Evolutionary conservation across 345 rosid genomes (phyloP).

Genomic region (Psidium guajava): DNA sequence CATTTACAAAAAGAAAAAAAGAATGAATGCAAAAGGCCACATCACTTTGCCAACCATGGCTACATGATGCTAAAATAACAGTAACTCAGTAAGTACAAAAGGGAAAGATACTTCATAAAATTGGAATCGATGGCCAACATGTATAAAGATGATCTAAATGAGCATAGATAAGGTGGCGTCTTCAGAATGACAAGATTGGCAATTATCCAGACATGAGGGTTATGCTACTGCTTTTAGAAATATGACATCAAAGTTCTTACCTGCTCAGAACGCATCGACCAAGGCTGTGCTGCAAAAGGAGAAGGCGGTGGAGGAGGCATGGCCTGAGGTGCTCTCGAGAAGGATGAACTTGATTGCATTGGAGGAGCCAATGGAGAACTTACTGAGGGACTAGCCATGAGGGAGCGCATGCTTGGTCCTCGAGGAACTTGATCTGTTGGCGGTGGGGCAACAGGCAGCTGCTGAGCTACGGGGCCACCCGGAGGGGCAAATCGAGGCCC

Average conservation of each 20-base stretch:
- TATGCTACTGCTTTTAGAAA: background rate
- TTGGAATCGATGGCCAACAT: background rate
- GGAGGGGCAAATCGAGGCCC: constrained; percentile 28
- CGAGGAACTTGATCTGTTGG: constrained; percentile 29
- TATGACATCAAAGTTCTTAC: constrained; percentile 9
- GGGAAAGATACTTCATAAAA: background rate
- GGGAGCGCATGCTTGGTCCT: constrained; percentile 29
- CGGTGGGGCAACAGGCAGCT: constrained; percentile 37
- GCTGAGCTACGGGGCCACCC: constrained; percentile 21
- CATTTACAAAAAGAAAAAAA: background rate
- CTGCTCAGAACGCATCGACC: constrained; percentile 35
- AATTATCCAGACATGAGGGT: background rate
- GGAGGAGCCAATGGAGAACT: constrained; percentile 28
- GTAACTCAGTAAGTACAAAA: background rate
- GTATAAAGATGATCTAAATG: background rate
- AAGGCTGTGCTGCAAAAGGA: constrained; percentile 60
- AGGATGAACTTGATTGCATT: constrained; percentile 16
- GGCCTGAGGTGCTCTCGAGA: constrained; percentile 30
- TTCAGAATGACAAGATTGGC: background rate
- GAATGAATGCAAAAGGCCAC: background rate
- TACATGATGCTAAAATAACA: background rate
- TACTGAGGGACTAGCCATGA: constrained; percentile 24
- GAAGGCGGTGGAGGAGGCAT: constrained; percentile 18
- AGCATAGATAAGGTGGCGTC: background rate
- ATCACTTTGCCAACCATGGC: background rate